Evolutionary conservation across 2,329 filamentous ascomycete species (phyloP).

Genomic region (Chaetomium sp.): DNA sequence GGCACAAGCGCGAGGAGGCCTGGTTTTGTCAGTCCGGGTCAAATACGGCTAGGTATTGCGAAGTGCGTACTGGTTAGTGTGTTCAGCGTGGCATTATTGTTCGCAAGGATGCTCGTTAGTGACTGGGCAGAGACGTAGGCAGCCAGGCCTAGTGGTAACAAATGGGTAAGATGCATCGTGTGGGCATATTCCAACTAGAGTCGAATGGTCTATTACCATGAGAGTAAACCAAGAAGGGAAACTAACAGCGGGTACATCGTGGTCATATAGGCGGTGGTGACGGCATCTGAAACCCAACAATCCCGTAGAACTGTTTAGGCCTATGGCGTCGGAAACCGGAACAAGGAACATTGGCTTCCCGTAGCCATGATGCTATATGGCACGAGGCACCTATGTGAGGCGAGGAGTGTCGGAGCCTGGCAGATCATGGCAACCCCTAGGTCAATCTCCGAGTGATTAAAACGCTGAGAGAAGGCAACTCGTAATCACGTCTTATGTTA

Average conservation of each 20-base stretch:
- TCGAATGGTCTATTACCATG: not conserved
- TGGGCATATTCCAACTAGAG: not conserved
- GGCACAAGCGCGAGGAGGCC: constrained; percentile 38
- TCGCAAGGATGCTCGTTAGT: constrained; percentile 31
- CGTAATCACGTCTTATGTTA: not conserved
- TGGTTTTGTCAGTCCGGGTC: not conserved
- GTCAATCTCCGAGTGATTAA: not conserved
- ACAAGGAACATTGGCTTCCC: constrained; percentile 6
- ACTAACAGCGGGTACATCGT: not conserved
- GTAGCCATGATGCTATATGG: not conserved
- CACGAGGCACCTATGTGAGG: constrained; percentile 6
- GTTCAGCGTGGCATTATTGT: constrained; percentile 35
- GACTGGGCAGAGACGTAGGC: constrained; percentile 33
- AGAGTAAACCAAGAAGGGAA: not conserved
- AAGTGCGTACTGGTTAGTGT: constrained; percentile 32
- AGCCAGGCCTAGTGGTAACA: constrained; percentile 32
- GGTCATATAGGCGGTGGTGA: not conserved
- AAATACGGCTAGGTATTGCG: not conserved
- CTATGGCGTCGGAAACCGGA: constrained; percentile 15
- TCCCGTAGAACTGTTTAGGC: not conserved
- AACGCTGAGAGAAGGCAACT: not conserved
- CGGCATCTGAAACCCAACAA: constrained; percentile 1
- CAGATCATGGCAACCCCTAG: constrained; percentile 9
- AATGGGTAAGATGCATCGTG: constrained; percentile 33
- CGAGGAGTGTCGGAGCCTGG: constrained; percentile 8